phyloP scores from a whole-genome alignment of 1,139 yeast species.

The Yarrowia galli region DNA sequence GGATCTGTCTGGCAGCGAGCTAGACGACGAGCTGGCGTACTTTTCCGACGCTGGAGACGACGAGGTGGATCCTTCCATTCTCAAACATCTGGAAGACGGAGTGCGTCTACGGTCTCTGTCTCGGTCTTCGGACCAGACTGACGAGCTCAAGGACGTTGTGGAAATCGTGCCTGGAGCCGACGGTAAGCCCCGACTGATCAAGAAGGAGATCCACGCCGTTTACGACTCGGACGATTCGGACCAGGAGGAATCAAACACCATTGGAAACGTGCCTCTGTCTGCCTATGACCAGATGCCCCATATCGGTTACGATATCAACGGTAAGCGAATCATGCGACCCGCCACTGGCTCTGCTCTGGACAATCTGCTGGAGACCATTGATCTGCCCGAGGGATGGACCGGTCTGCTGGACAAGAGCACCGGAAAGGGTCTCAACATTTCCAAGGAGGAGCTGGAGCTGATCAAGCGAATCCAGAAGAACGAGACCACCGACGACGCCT shows the following conservation, averaged over 20 bases:
- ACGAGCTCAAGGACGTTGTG: constrained; percentile 43
- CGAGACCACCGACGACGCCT: constrained; percentile 78
- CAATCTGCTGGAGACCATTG: constrained; percentile 84
- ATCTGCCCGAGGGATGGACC: constrained; percentile 98
- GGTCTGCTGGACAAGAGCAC: constrained; percentile 91
- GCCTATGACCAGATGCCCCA: constrained; percentile 98
- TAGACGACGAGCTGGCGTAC: constrained; percentile 41
- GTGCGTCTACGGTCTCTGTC: constrained; percentile 38
- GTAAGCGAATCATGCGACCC: constrained; percentile 98
- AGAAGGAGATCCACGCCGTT: constrained; percentile 89
- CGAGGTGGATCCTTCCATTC: constrained; percentile 43
- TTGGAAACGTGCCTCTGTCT: constrained; percentile 89
- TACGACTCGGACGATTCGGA: constrained; percentile 96
- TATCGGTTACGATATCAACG: constrained; percentile 95
- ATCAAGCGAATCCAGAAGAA: constrained; percentile 85
- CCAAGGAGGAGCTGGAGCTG: constrained; percentile 88
- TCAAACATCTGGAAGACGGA: constrained; percentile 43
- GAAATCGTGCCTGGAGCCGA: constrained; percentile 62
- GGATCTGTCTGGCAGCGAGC: constrained; percentile 39
- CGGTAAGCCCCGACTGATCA: constrained; percentile 75
- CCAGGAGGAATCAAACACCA: constrained; percentile 81
- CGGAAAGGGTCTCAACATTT: constrained; percentile 83
- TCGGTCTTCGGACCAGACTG: constrained; percentile 39
- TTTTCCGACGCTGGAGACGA: constrained; percentile 42
- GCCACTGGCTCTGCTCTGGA: constrained; percentile 96